Evolutionary conservation across 2,329 filamentous ascomycete genomes (phyloP).

Genomic region (Trichoderma sp.): DNA sequence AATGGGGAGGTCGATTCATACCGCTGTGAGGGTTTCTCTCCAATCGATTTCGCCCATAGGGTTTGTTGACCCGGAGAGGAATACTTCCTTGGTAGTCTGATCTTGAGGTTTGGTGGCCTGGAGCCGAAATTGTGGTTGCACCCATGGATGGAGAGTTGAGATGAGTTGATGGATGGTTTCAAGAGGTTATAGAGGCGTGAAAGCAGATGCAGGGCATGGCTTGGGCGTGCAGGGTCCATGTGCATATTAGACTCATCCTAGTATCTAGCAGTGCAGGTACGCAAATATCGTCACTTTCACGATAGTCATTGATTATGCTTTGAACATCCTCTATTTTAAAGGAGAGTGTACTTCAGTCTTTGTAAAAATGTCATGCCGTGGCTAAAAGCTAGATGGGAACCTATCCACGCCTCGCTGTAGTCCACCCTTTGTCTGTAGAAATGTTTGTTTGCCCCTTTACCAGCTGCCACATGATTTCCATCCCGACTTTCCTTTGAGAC

Average conservation of each 20-base stretch:
- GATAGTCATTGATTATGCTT: neutral
- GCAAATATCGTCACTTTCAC: neutral
- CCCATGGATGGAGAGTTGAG: neutral
- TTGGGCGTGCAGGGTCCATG: neutral
- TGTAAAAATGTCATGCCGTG: neutral
- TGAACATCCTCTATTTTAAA: too few species aligned
- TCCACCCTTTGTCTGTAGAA: neutral
- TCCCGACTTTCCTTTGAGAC: neutral
- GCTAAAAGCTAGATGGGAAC: neutral
- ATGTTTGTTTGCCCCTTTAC: neutral
- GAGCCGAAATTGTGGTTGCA: slow-evolving; percentile 35
- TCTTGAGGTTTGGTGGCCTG: slow-evolving; percentile 26
- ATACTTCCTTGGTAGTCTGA: slow-evolving; percentile 44
- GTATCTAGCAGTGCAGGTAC: neutral
- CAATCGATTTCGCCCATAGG: slow-evolving; percentile 48
- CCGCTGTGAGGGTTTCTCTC: slow-evolving; percentile 48
- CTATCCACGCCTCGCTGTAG: neutral
- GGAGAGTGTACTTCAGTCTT: neutral
- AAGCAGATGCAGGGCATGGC: neutral
- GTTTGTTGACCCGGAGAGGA: slow-evolving; percentile 61
- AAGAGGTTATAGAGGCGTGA: neutral
- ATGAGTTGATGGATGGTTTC: neutral
- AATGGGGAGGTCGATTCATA: slow-evolving; percentile 48
- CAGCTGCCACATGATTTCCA: neutral
- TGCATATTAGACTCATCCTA: neutral